Percentiles rank a stretch among this genome's conserved stretches.
Evolutionary conservation across 2,329 filamentous ascomycete species (phyloP).

Genomic region (Herpotrichia juniperi): DNA sequence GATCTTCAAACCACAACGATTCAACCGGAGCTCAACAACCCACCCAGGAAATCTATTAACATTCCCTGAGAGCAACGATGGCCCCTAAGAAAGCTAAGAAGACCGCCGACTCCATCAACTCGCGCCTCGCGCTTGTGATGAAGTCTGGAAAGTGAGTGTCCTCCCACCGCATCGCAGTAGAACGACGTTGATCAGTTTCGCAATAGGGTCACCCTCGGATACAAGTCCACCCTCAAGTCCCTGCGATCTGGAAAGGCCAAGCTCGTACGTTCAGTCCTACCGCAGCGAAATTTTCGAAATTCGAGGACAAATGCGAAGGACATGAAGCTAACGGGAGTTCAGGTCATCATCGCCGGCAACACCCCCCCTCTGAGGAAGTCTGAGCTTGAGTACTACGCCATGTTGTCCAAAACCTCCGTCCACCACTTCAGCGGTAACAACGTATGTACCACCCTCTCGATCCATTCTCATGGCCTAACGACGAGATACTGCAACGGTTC

Average conservation of each 20-base stretch:
- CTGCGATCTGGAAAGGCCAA: constrained; percentile 97
- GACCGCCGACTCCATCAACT: constrained; percentile 79
- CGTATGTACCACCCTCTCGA: constrained; percentile 68
- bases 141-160: constrained; percentile 64
- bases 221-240: constrained; percentile 85
- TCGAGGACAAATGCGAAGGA: not conserved
- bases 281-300: no score
- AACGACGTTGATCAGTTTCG: constrained; percentile 21
- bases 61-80: constrained; percentile 59
- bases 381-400: constrained; percentile 79
- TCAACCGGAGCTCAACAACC: constrained; percentile 44
- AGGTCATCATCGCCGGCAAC: constrained; percentile 88
- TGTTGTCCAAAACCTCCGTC: constrained; percentile 72
- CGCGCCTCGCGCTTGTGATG: constrained; percentile 71
- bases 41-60: constrained; percentile 31
- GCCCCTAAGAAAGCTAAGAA: constrained; percentile 82
- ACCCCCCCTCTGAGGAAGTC: constrained; percentile 97
- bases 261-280: constrained; percentile 59
- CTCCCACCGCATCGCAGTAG: constrained; percentile 5
- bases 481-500: constrained; percentile 36
- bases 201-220: constrained; percentile 78
- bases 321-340: not conserved
- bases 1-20: constrained; percentile 12
- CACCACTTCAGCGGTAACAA: constrained; percentile 99
- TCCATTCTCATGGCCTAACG: constrained; percentile 46